phyloP scores from a whole-genome alignment of 2,329 filamentous ascomycete species.

The Aspergillus sp. region DNA sequence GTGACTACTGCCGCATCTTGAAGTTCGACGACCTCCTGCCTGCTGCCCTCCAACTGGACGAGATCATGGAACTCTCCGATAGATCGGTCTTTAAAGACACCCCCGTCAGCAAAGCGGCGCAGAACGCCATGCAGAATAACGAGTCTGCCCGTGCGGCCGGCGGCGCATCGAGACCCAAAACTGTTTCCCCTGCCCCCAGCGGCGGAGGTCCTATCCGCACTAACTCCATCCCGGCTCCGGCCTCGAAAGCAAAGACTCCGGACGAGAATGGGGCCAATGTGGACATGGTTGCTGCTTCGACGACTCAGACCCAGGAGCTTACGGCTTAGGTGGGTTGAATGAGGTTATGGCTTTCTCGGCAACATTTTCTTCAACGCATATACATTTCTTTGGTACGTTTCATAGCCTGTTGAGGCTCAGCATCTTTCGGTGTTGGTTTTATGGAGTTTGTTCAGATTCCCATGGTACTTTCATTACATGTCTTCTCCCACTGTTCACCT shows the following conservation, averaged over 20 bases:
- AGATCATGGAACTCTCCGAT: conserved; percentile 22
- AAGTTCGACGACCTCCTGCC: conserved; percentile 63
- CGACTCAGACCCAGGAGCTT: conserved; percentile 24
- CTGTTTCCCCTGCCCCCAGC: conserved; percentile 17
- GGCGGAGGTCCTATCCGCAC: conserved; percentile 35
- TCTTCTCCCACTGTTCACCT: not conserved
- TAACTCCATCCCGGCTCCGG: conserved; percentile 27
- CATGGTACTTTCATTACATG: not conserved
- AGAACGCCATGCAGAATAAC: conserved; percentile 35
- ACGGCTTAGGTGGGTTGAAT: conserved; percentile 13
- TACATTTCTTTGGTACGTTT: not conserved
- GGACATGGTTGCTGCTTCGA: conserved; percentile 21
- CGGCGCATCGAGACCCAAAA: conserved; percentile 25
- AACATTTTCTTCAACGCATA: not conserved
- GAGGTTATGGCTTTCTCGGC: not conserved
- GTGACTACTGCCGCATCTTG: conserved; percentile 64
- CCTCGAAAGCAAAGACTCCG: conserved; percentile 17
- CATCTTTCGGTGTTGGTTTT: not conserved
- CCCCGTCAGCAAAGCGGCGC: conserved; percentile 24
- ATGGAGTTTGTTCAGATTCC: not conserved
- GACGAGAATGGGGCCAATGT: conserved; percentile 21
- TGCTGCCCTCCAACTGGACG: conserved; percentile 51
- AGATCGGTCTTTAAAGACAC: not conserved
- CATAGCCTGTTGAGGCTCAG: not conserved
- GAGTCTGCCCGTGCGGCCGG: conserved; percentile 36